Evolutionary conservation across 345 rosid species (phyloP), one percentile per base, ranked within the genome.

Genomic region (Laguncularia racemosa): DNA sequence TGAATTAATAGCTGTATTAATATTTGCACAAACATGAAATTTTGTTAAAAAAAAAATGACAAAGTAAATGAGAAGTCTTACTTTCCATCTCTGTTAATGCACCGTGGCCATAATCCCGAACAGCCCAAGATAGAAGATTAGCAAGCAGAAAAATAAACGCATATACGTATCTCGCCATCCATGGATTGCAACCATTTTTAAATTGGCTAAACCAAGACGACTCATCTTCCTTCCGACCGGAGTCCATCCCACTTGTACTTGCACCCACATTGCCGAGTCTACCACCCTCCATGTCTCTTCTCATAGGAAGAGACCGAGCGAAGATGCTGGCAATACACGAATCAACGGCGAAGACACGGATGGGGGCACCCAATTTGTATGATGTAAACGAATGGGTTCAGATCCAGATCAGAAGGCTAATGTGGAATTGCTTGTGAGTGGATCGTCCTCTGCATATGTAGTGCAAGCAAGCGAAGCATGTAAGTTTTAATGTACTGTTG

Each of bases 151-250:
- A 92, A 23, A 92, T 81, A 66, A 92, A 69, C 17, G 81, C 95
- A 50, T 86, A 86, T 48, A 69, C 87, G 63, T 86, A 92, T 77
- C 98, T 81, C 40, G 96, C 96, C 89, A 89, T 84, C 98, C 98
- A 86, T 1, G 98, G 96, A 67, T 92, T 92, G 19, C 78, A 80
- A 19, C 86, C 91, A 59, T 86, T 81, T 13, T 79, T 74, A 60
- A 92, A 92, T 68, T 89, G 98, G 48, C 80, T 71, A 65, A 80
- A 81, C 91, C 96, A 92, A 15, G 96, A 83, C 12, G 78, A 67
- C 47, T 65, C 76, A 70, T 84, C 80, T 18, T 65, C 59, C 59
- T 65, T n/a, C 47, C 13, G 14, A 17, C 18, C 57, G 50, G 74
- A 76, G 50, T 64, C 63, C 68, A 77, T 73, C 15, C 67, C 68